phyloP scores from a whole-genome alignment of 2,329 filamentous ascomycete genomes.

The Colletotrichum sidae region DNA sequence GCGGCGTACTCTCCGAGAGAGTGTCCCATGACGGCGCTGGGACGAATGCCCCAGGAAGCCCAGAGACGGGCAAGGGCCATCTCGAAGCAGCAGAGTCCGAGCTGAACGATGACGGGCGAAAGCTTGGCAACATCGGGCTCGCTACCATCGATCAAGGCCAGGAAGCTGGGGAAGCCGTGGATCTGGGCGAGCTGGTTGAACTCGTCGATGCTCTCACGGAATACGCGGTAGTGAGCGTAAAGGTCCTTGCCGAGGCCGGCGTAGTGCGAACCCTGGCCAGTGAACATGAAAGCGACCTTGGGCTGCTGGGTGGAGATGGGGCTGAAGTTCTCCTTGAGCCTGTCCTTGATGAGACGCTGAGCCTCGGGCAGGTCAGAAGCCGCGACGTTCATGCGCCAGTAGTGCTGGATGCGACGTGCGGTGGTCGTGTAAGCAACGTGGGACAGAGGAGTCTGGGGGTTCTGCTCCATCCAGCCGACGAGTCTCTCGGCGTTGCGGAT shows the following conservation, averaged over 20 bases:
- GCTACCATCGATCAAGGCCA: conserved; percentile 59
- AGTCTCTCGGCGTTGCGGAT: conserved; percentile 68
- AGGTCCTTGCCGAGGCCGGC: conserved; percentile 64
- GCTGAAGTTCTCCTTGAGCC: conserved; percentile 54
- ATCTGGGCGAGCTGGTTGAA: conserved; percentile 64
- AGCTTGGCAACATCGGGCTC: conserved; percentile 55
- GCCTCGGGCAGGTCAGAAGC: conserved; percentile 56
- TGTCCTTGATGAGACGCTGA: conserved; percentile 53
- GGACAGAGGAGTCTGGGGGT: conserved; percentile 64
- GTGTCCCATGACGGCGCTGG: conserved; percentile 68
- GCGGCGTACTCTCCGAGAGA: conserved; percentile 82
- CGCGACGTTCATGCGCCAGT: conserved; percentile 55
- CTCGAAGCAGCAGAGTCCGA: conserved; percentile 66
- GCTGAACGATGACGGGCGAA: conserved; percentile 64
- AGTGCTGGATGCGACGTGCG: conserved; percentile 69
- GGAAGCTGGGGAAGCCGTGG: conserved; percentile 68
- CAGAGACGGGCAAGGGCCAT: conserved; percentile 69
- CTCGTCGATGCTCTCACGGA: conserved; percentile 65
- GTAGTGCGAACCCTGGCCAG: conserved; percentile 67
- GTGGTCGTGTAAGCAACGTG: conserved; percentile 76
- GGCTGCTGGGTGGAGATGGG: conserved; percentile 57
- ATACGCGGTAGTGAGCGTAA: conserved; percentile 58
- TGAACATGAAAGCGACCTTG: conserved; percentile 65
- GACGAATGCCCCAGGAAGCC: conserved; percentile 66
- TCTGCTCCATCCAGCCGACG: conserved; percentile 63